Conservation (phyloP, 768 basidiomycete genomes). For the Hydnomerulius pinastri region DNA sequence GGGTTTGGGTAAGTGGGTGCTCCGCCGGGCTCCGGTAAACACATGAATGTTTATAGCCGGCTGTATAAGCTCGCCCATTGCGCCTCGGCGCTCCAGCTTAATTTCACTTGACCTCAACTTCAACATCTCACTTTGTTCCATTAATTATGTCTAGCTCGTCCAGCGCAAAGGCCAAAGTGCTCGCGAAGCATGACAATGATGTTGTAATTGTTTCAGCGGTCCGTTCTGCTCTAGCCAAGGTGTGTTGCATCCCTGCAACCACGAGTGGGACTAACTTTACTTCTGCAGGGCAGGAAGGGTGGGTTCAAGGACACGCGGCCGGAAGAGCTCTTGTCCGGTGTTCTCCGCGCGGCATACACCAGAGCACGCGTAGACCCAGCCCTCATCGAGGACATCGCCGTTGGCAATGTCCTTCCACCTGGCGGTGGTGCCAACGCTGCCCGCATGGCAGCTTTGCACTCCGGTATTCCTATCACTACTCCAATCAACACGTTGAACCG, state of each 20-base stretch:
- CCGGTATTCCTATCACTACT: conserved; percentile 79
- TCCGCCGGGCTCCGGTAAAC: conserved; percentile 14
- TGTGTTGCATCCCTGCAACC: conserved; percentile 24
- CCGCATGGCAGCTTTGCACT: conserved; percentile 84
- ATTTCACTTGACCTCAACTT: not conserved
- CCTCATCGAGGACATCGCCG: conserved; percentile 81
- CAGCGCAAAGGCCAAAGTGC: conserved; percentile 54
- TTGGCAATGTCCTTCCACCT: conserved; percentile 88
- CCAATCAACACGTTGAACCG: conserved; percentile 84
- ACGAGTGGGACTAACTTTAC: conserved; percentile 2
- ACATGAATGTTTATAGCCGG: conserved; percentile 21
- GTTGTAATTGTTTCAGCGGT: conserved; percentile 90
- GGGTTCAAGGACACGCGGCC: conserved; percentile 90
- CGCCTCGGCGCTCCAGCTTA: not conserved
- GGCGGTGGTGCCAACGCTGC: conserved; percentile 81
- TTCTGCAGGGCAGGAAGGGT: conserved; percentile 71
- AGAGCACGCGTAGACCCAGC: conserved; percentile 72
- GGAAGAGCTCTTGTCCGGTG: conserved; percentile 76
- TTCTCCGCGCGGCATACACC: conserved; percentile 73
- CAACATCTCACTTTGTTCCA: conserved; percentile 1
- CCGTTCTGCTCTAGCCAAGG: conserved; percentile 92
- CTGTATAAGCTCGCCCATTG: conserved; percentile 21
- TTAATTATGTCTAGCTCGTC: conserved; percentile 20
- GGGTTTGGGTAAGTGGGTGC: not conserved
- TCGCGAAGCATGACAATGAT: conserved; percentile 78